Base-by-base conservation (phyloP, 768 basidiomycete genomes). In the Boletus reticuloceps region DNA sequence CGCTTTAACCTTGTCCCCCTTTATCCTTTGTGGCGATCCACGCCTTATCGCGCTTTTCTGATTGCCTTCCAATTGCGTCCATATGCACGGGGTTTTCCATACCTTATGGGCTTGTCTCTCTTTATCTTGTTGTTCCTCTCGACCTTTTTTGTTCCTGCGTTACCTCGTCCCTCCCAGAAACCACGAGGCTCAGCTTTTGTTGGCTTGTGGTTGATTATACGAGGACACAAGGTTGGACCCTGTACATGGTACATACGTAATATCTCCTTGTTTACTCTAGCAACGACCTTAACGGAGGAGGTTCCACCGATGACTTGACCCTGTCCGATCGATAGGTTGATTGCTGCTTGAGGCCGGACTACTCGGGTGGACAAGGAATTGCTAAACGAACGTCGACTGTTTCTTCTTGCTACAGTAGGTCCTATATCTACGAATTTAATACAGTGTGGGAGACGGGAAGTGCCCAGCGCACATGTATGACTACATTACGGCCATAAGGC, bases 191-290 rank as follows among this genome's bases (percentile, higher is more conserved):
- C 34, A 36, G 19, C 7, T 9, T 43, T 5, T 19, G 12, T 17
- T n/a, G 17, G 11, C 25, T 36, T 32, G 31, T 46, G 36, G 22
- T 14, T 42, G 40, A 41, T 51, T 38, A 32, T 45, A 39, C 38
- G 22, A 51, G 54, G 29, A 47, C 50, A 11, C n/a, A 50, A 61
- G 43, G 43, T 49, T 40, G 63, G 51, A 50, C 40, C 25, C 27
- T 12, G 29, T 29, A 29, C 13, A n/a, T 44, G 49, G 25, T 52
- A 61, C 42, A 47, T 50, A 16, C 10, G 16, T 38, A 51, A 39
- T 52, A 51, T 34, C 27, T 40, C 17, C 56, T 34, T 27, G 11
- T 40, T 17, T 34, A n/a, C 29, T 29, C 29, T 29, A 39, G 43
- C 8, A 14, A 46, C 11, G 19, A 29, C 14, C 16, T 44, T 31